Evolutionary conservation across 139 green algal genomes (phyloP), one percentile per base, ranked within the genome.

Genomic region (Chlamydomonas sphaeroides): DNA sequence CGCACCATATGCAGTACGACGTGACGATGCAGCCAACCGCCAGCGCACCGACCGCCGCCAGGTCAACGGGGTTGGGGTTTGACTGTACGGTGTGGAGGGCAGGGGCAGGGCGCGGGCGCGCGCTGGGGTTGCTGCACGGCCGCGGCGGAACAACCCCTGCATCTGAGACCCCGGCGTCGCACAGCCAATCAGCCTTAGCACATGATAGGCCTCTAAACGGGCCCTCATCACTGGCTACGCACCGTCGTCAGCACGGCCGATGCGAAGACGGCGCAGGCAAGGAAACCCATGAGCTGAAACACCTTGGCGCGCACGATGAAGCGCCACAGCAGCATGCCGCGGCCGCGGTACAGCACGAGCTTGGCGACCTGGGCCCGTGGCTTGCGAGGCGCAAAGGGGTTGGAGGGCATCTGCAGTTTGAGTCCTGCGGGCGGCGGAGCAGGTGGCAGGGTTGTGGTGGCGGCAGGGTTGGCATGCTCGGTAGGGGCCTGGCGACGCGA

Each of bases 291-390:
- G 39, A 97, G 68, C 83, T 97, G 93, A 39, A 95, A 93, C 5
- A 97, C 85, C 83, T 96, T 95, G 57, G 88, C 88, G 30, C 94
- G 85, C 21, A 97, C 94, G 6, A 96, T 82, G 59, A 95, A 68
- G 5, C 93, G 72, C 76, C 94, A 95, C 5, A 90, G 48, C 51
- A 87, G 78, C 87, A 96, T 95, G 49, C 89, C 88, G 6, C 36
- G 63, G n/a, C 92, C 92, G 7, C 79, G 75, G 87, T 95, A 95
- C 61, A 95, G 84, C 45, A 95, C 87, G 32, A 85, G 70, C 68
- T 85, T 92, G 20, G 49, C 62, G 17, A 79, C 71, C 4, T 38
- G 25, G 7, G 53, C 45, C 18, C 72, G 62, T 30, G 68, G 71
- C 68, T 65, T 63, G 30, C 71, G 59, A 0, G 45, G 69, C 10